A percentile compares a stretch with the other conserved stretches of the same genome.
These are phyloP conservation scores for Favolaschia claudopus DNA, from an alignment of 768 basidiomycete genomes.

Conservation along the genomic window DNA sequence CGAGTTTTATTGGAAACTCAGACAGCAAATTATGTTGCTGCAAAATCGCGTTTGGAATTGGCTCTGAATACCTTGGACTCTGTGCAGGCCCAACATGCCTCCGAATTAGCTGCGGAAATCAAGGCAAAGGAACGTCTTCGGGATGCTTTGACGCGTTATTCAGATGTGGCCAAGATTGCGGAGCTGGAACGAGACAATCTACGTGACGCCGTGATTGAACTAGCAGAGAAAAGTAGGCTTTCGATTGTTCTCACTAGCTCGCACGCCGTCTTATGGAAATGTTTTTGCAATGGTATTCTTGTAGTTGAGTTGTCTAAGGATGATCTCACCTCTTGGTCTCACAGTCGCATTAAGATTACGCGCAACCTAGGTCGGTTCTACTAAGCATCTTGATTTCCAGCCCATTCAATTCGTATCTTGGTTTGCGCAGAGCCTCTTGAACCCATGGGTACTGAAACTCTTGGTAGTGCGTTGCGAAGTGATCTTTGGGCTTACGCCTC, in stretches of 20 bases:
- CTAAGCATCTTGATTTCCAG: not conserved
- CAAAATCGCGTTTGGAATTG: conserved; percentile 55
- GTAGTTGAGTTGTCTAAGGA: conserved; percentile 52
- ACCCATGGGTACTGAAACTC: conserved; percentile 5
- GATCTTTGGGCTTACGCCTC: conserved; percentile 51
- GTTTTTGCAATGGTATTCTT: conserved; percentile 2
- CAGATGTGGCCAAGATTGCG: conserved; percentile 36
- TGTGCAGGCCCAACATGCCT: conserved; percentile 44
- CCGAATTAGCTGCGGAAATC: conserved; percentile 46
- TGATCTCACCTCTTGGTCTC: conserved; percentile 55
- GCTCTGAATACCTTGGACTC: conserved; percentile 60
- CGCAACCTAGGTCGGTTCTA: conserved; percentile 50
- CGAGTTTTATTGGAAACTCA: not conserved
- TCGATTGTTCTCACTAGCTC: not conserved
- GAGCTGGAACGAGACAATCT: conserved; percentile 62
- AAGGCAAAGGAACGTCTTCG: conserved; percentile 43
- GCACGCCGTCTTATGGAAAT: no score
- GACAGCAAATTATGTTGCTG: not conserved
- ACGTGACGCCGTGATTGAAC: conserved; percentile 56
- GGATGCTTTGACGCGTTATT: conserved; percentile 46
- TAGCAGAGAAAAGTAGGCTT: conserved; percentile 71
- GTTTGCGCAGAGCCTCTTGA: conserved; percentile 21
- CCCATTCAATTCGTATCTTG: conserved; percentile 10
- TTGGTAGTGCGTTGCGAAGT: conserved; percentile 20
- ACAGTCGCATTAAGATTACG: conserved; percentile 49